Evolutionary conservation across 2,329 filamentous ascomycete species (phyloP), one percentile per base, ranked within the genome.

Genomic region (Nannizzia gypsea): DNA sequence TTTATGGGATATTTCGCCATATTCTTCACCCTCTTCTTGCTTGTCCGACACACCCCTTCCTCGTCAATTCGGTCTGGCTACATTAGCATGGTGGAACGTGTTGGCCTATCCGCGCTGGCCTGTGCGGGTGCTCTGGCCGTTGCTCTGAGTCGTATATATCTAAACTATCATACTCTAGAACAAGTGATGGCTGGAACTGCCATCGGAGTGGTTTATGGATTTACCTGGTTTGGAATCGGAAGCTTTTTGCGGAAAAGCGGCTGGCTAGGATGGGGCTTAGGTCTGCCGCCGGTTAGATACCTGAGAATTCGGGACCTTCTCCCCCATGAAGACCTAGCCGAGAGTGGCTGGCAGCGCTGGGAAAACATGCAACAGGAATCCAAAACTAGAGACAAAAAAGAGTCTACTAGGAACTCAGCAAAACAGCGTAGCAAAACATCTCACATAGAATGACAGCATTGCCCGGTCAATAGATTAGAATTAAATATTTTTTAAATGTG

Each of bases 301-400:
- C 76, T 93, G 55, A 81, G 92, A 61, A 77, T 95, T 55, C 80
- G 93, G 62, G 93, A 99, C 73, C 75, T 99, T 63, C 84, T 95
- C 11, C 80, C 95, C 5, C 86, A 87, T 70, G 92, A 97, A 74
- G 92, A 97, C 73, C 74, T 96, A 66, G 86, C 86, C 36, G 90
- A 96, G 76, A 87, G 90, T 46, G 93, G 93, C 1, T 99, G 92
- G 92, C 89, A 91, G 74, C 86, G 88, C 70, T 97, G 91, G 90
- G 86, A 92, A 72, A 77, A 78, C 56, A 72, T 74, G 59, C 74
- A 75, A 24, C 24, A 38, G 34, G 3, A 58, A 24, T 36, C 55
- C 6, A 57, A n/a, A 31, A 17, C 52, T 28, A 34, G 17, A 3
- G n/a, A 6, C 13, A 6, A 17, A 55, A 36, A 2, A 48, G 44